Evolutionary conservation across 192 early-diverging fungal species (phyloP), one percentile per base, ranked within the genome.

Genomic region (Glomus cerebriforme): DNA sequence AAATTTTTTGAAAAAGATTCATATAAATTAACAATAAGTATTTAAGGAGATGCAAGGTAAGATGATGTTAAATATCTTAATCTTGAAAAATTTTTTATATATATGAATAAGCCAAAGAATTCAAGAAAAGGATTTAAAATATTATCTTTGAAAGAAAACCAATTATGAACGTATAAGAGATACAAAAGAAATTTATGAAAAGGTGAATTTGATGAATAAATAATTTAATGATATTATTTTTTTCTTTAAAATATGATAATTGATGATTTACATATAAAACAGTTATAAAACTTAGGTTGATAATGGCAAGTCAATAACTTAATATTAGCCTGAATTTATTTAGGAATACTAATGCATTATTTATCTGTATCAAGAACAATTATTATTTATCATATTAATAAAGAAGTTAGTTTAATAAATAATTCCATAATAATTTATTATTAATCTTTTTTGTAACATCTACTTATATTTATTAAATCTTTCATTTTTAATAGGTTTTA

Each of bases 291-390:
- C 80, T 1, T 70, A 92, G 91, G 2, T 85, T 99, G 17, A 80
- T 99, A 19, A 81, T 97, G 31, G 94, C 95, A 6, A 93, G 94
- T 9, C 89, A 91, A 70, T n/a, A n/a, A n/a, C n/a, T n/a, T n/a
- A n/a, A n/a, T 97, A 92, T 83, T 86, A 92, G 64, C 85, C 92
- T 6, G 86, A 87, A 71, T 91, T 92, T 9, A 88, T 98, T 19
- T 77, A 98, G 8, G 86, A 92, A 45, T 84, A 60, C 87, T 99
- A 7, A 60, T 85, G 0, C 93, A 89, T 0, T 94, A 88, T 74
- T 58, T 99, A n/a, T 89, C 87, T n/a, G 92, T 92, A 73, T 96
- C 95, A 22, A 83, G 93, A 64, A 92, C 94, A 72, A 87, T 98
- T 26, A 94, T 98, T 2, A 90, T 95, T 8, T 97, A 97, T 84